Evolutionary conservation across 2,329 filamentous ascomycete species (phyloP).

Genomic region (Epichloe uncinata): DNA sequence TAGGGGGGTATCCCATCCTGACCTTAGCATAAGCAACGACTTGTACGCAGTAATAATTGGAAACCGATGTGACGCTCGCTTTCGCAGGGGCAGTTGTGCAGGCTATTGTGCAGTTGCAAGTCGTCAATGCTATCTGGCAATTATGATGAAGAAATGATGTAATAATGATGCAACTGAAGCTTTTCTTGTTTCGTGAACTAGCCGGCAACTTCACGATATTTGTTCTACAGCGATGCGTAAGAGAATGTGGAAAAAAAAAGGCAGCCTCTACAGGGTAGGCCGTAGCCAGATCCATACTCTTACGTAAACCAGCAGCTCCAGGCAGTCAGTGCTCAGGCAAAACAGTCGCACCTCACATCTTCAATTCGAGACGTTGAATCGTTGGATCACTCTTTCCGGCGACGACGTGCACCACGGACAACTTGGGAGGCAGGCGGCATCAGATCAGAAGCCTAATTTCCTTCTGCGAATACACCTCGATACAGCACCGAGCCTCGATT

Average conservation of each 20-base stretch:
- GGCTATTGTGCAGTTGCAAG: too few species aligned
- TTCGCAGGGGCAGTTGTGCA: too few species aligned
- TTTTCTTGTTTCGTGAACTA: too few species aligned
- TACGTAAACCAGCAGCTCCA: conserved; percentile 1
- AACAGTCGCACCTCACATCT: conserved; percentile 2
- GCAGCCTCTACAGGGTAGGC: background rate
- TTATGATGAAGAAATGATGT: too few species aligned
- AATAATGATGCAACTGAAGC: too few species aligned
- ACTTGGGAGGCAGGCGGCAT: conserved; percentile 1
- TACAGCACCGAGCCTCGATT: background rate
- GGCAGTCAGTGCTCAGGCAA: background rate
- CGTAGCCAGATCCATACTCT: background rate
- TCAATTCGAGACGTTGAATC: background rate
- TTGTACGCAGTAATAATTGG: too few species aligned
- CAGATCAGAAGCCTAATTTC: background rate
- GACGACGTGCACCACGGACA: background rate
- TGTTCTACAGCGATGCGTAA: too few species aligned
- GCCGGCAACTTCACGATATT: too few species aligned
- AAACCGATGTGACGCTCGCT: too few species aligned
- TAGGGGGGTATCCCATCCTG: too few species aligned
- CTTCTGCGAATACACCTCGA: background rate
- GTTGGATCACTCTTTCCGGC: background rate
- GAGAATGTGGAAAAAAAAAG: background rate
- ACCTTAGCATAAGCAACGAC: too few species aligned
- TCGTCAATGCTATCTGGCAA: too few species aligned